Conservation (phyloP, 768 basidiomycete genomes). For the Termitomyces sp. region DNA sequence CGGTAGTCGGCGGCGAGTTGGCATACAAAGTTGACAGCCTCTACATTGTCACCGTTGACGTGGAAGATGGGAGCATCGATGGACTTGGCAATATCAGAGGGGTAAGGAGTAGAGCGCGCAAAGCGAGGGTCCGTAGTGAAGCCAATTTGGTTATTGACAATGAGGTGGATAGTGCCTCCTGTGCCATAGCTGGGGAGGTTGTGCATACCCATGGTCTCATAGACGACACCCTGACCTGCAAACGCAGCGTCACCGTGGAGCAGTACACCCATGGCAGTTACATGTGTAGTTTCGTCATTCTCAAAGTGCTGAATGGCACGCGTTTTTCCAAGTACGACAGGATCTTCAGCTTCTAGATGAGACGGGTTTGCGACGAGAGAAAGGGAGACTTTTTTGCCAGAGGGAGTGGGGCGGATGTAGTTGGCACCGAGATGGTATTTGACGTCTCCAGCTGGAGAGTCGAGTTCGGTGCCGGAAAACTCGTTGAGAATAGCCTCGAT, state of each 20-base stretch:
- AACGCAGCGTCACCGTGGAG: slow-evolving; percentile 99
- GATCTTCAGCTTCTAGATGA: slow-evolving; percentile 95
- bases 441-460: slow-evolving; percentile 91
- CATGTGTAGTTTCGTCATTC: slow-evolving; percentile 72
- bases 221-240: slow-evolving; percentile 96
- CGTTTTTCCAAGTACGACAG: slow-evolving; percentile 99
- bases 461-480: slow-evolving; percentile 72
- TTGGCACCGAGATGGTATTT: slow-evolving; percentile 99
- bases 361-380: slow-evolving; percentile 99
- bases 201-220: slow-evolving; percentile 99
- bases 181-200: slow-evolving; percentile 94
- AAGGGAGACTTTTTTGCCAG: slow-evolving; percentile 94
- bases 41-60: slow-evolving; percentile 97
- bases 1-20: slow-evolving; percentile 98
- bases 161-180: slow-evolving; percentile 96
- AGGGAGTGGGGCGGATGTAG: slow-evolving; percentile 96
- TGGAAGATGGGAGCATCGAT: slow-evolving; percentile 99
- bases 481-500: slow-evolving; percentile 98
- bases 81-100: slow-evolving; percentile 96
- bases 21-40: slow-evolving; percentile 98
- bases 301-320: slow-evolving; percentile 95
- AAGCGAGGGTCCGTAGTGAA: slow-evolving; percentile 99
- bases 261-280: slow-evolving; percentile 89
- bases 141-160: slow-evolving; percentile 99
- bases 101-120: slow-evolving; percentile 95